Base-by-base conservation (phyloP, 129 eudicot species). In the Chrysanthemum seticuspe region DNA sequence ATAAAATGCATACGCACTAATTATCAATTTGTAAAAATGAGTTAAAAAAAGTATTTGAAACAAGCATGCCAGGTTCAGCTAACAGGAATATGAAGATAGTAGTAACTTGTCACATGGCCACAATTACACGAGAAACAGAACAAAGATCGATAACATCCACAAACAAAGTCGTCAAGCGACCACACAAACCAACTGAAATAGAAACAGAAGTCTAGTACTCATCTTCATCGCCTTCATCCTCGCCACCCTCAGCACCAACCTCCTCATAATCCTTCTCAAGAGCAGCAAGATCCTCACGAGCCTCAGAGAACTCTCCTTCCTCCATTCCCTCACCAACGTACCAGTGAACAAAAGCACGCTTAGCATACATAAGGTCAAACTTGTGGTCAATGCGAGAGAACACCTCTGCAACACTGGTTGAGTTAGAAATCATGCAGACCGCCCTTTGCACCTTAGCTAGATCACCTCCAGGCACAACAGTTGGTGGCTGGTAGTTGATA, bases 311-410 rank as follows among this genome's bases (percentile, higher is more conserved):
- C 65, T 87, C 93, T 2, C 93, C 93, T 72, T 84, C 93, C 85
- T 87, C 93, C 93, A 87, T 87, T 5, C 89, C 93, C 82, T 87
- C 93, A 48, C 93, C 93, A 48, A 87, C 89, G n/a, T 87, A 87
- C 93, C 89, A 87, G 51, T 87, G 93, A 21, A 87, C 93, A 71
- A 87, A 84, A 4, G 93, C 89, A 10, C 89, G 80, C 63, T 85
- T 87, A 5, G 93, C 81, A 47, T 87, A 87, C 93, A 87, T 87
- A 13, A 87, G 76, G 62, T 87, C 93, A 69, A 87, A 87, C 81
- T 87, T 87, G 66, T 80, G 85, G 76, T 87, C 93, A 36, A 87
- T 84, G 16, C 93, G 75, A 0, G 87, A 77, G 69, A 87, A 87
- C 71, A 87, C 93, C 73, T 87, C 93, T 1, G 87, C 93, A n/a